Base-by-base conservation (phyloP, 2,329 filamentous ascomycete species). In the Fusarium clavum region DNA sequence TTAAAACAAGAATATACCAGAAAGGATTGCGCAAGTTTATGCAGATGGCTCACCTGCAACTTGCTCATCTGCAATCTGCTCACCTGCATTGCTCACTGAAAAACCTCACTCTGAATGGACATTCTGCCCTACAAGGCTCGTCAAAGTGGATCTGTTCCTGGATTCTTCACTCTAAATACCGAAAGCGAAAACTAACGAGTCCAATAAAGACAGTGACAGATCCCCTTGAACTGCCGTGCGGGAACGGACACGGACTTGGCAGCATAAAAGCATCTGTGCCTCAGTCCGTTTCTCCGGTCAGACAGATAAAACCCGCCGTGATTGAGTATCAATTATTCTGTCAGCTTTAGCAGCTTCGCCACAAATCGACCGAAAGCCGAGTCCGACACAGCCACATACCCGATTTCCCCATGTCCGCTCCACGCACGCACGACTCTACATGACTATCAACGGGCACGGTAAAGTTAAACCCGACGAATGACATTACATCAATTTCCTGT, bases 241-340 rank as follows among this genome's bases (percentile, higher is more conserved):
- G 54, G 43, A 48, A 66, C 61, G 63, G 63, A 66, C 41, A 66
- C 63, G 63, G 63, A 66, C 61, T 66, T 66, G 47, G n/a, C 22
- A 25, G 14, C 18, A 8, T 14, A 8, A 47, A 16, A n/a, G 34
- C 27, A 38, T 43, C 54, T 51, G 9, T 61, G 63, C 63, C 63
- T 46, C 61, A 40, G 7, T 46, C 51, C 30, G 38, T 45, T 45
- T 45, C 4, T 52, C 24, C 32, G 24, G 3, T 3, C 20, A 20
- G 20, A 20, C 20, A 20, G 20, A 20, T 20, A 20, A 20, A 20
- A 20, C 20, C 3, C 3, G 20, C 20, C 20, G 3, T 20, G 20
- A 20, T 20, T 20, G n/a, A n/a, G n/a, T n/a, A n/a, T n/a, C n/a
- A 24, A 2, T 6, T 38, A 38, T 38, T 38, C 6, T 38, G 9